phyloP scores from a whole-genome alignment of 208 protist genomes.

The Leishmania guyanensis region DNA sequence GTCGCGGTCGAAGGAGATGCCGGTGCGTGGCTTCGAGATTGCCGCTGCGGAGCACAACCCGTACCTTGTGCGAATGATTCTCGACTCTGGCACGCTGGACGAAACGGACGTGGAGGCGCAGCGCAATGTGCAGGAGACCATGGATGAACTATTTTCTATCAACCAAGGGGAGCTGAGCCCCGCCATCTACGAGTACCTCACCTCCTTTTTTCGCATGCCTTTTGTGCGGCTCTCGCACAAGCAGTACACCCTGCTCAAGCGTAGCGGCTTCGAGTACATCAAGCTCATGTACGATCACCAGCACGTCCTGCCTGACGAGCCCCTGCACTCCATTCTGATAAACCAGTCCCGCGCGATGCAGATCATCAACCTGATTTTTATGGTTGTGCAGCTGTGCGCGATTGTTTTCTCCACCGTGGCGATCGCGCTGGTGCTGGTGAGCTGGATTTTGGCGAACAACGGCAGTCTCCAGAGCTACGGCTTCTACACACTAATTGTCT shows the following conservation, averaged over 20 bases:
- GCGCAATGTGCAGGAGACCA: slow-evolving; percentile 57
- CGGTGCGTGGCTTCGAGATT: slow-evolving; percentile 68
- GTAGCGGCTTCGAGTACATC: slow-evolving; percentile 84
- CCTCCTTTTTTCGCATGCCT: slow-evolving; percentile 54
- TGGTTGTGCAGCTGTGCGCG: slow-evolving; percentile 42
- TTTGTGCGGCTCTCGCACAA: slow-evolving; percentile 61
- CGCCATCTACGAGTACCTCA: slow-evolving; percentile 71
- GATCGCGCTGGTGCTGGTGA: slow-evolving; percentile 40
- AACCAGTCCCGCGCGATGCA: slow-evolving; percentile 48
- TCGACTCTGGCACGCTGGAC: slow-evolving; percentile 55
- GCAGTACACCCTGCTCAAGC: slow-evolving; percentile 65
- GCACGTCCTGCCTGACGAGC: slow-evolving; percentile 60
- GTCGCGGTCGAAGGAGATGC: slow-evolving; percentile 49
- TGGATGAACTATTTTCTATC: slow-evolving; percentile 54
- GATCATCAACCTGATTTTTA: slow-evolving; percentile 44
- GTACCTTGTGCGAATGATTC: slow-evolving; percentile 72
- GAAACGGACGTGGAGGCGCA: slow-evolving; percentile 51
- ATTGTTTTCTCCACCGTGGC: slow-evolving; percentile 38
- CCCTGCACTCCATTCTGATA: slow-evolving; percentile 42
- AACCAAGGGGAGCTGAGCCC: slow-evolving; percentile 41
- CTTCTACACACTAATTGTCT: slow-evolving; percentile 69
- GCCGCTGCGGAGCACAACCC: slow-evolving; percentile 60
- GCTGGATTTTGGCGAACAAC: slow-evolving; percentile 44
- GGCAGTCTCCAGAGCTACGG: slow-evolving; percentile 41
- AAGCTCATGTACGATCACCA: slow-evolving; percentile 62